These are phyloP conservation scores for Xylariaceae sp. DNA, from an alignment of 2,329 filamentous ascomycete species.

Conservation along the genomic window DNA sequence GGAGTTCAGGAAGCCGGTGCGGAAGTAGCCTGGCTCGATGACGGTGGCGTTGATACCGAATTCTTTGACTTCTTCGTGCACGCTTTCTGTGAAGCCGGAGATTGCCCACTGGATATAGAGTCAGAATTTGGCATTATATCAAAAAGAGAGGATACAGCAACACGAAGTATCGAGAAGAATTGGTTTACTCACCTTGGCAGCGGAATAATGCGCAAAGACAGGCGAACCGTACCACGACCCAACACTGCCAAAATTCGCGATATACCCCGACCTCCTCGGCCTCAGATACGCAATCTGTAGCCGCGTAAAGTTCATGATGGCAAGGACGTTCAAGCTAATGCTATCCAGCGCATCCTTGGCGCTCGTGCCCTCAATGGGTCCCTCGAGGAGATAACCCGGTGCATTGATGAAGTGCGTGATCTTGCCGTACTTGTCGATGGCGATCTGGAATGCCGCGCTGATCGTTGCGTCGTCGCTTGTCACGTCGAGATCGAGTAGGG, in stretches of 20 bases:
- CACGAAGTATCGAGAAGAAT: no score
- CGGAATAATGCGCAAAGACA: slow-evolving; percentile 34
- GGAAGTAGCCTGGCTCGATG: slow-evolving; percentile 50
- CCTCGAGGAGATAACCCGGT: slow-evolving; percentile 42
- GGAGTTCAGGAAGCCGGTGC: slow-evolving; percentile 43
- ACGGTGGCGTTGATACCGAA: slow-evolving; percentile 38
- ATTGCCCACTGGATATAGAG: slow-evolving; percentile 31
- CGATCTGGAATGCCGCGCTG: slow-evolving; percentile 32
- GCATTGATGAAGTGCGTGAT: slow-evolving; percentile 47
- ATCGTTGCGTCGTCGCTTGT: slow-evolving; percentile 37
- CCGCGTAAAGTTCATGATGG: slow-evolving; percentile 35
- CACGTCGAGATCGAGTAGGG: slow-evolving; percentile 43
- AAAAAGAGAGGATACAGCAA: not conserved
- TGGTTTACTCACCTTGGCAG: slow-evolving; percentile 30
- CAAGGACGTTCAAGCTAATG: slow-evolving; percentile 40
- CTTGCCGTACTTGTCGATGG: slow-evolving; percentile 33
- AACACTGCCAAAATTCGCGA: slow-evolving; percentile 40
- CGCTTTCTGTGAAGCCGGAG: slow-evolving; percentile 34
- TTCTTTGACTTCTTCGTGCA: slow-evolving; percentile 33
- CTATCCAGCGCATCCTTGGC: slow-evolving; percentile 28
- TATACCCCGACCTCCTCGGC: slow-evolving; percentile 28
- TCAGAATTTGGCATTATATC: not conserved
- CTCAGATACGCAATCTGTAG: slow-evolving; percentile 37
- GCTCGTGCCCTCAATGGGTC: slow-evolving; percentile 38
- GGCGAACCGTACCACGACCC: slow-evolving; percentile 34